Percentiles rank a stretch among this genome's conserved stretches.
phyloP scores from a whole-genome alignment of 768 basidiomycete species.

The Agaricus bisporus region DNA sequence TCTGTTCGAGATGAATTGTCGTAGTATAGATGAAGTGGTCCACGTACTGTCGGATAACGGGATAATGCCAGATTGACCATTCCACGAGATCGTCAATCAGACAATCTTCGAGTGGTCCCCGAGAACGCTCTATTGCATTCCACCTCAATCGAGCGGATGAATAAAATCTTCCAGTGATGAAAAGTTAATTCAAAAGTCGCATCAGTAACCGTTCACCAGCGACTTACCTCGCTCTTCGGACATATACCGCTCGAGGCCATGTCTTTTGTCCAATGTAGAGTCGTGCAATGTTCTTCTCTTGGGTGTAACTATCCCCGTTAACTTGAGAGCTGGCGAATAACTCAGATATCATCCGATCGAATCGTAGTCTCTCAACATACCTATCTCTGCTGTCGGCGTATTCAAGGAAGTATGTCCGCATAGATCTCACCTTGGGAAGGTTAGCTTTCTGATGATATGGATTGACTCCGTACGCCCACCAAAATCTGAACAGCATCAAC shows the following conservation, averaged over 20 bases:
- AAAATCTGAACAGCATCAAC: conserved; percentile 76
- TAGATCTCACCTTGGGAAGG: conserved; percentile 48
- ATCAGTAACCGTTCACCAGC: too few relatives aligned
- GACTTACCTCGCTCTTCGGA: conserved; percentile 59
- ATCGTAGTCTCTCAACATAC: conserved; percentile 11
- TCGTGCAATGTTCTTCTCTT: conserved; percentile 61
- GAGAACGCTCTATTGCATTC: conserved; percentile 66
- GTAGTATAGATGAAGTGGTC: conserved; percentile 12
- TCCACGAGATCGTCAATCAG: conserved; percentile 68
- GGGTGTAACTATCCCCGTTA: conserved; percentile 50
- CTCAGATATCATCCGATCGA: background rate
- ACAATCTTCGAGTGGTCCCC: conserved; percentile 51
- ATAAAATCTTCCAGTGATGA: conserved; percentile 39
- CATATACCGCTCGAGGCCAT: conserved; percentile 70
- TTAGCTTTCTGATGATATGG: background rate
- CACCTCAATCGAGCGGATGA: conserved; percentile 63
- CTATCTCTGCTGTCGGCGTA: conserved; percentile 68
- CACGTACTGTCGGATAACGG: conserved; percentile 43
- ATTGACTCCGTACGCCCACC: conserved; percentile 29
- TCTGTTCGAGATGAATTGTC: conserved; percentile 22
- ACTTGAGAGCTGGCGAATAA: conserved; percentile 42
- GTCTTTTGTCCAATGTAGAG: conserved; percentile 65
- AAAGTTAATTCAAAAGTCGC: background rate
- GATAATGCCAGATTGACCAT: conserved; percentile 78
- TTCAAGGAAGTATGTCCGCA: conserved; percentile 67